phyloP scores from a whole-genome alignment of 2,329 filamentous ascomycete species.

The Fusarium brevicatenulatum region DNA sequence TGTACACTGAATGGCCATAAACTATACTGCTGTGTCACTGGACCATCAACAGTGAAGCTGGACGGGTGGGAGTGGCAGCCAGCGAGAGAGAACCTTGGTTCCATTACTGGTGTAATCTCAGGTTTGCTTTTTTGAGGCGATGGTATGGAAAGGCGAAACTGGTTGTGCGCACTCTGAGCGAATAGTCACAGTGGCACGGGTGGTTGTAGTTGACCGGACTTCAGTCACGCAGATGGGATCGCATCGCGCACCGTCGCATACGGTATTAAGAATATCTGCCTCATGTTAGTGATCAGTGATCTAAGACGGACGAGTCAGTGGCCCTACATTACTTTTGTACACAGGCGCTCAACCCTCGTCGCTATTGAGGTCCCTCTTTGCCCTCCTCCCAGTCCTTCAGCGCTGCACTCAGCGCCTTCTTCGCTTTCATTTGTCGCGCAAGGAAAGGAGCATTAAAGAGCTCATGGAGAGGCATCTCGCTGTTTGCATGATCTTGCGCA shows the following conservation, averaged over 20 bases:
- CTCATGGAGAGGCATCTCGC: conserved; percentile 64
- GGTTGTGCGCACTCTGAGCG: not conserved
- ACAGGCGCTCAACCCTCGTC: not conserved
- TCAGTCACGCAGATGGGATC: not conserved
- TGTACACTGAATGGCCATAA: not conserved
- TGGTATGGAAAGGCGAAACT: accelerated
- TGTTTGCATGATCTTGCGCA: conserved; percentile 80
- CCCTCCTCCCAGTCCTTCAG: conserved; percentile 35
- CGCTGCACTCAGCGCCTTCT: conserved; percentile 53
- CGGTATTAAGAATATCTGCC: not conserved
- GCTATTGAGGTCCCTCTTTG: conserved; percentile 5
- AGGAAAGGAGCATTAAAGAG: conserved; percentile 69
- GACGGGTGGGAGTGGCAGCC: not conserved
- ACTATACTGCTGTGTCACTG: not conserved
- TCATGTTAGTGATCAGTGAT: not conserved
- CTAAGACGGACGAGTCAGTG: not conserved
- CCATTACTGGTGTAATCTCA: too few relatives aligned
- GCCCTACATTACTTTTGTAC: not conserved
- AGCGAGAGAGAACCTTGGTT: too few relatives aligned
- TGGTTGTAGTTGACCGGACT: not conserved
- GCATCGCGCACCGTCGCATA: not conserved
- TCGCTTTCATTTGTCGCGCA: conserved; percentile 64
- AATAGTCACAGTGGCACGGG: not conserved
- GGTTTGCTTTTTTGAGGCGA: accelerated
- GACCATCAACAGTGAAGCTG: not conserved